These are phyloP conservation scores for Salvia miltiorrhiza DNA, from an alignment of 257 asterid genomes.

Conservation along the genomic window DNA sequence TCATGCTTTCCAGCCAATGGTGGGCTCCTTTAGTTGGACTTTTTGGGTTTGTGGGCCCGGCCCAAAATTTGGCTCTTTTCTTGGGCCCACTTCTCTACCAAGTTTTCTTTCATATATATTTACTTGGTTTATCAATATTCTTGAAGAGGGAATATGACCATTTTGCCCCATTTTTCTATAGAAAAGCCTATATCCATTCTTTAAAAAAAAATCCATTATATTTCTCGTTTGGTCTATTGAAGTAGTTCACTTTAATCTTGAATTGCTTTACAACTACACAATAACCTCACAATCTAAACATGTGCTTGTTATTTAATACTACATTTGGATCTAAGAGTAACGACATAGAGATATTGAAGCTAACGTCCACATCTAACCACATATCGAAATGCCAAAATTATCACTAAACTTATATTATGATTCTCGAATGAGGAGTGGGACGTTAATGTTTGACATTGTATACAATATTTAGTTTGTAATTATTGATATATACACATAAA, in stretches of 20 bases:
- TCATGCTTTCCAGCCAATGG: slow-evolving; percentile 33
- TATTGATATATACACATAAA: neutral
- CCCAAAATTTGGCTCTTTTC: slow-evolving; percentile 3
- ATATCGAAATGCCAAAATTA: neutral
- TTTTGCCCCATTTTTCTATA: neutral
- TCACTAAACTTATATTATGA: neutral
- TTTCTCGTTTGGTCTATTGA: no score
- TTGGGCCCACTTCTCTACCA: slow-evolving; percentile 20
- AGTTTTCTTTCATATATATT: neutral
- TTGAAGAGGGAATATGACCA: neutral
- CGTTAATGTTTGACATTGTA: neutral
- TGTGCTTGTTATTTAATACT: neutral
- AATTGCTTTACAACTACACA: no score
- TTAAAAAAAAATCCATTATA: no score
- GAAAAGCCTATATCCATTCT: no score
- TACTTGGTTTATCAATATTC: slow-evolving; percentile 6
- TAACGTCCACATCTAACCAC: neutral
- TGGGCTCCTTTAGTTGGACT: slow-evolving; percentile 20
- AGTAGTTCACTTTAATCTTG: no score
- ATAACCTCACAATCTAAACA: neutral
- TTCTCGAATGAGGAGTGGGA: no score
- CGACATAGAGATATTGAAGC: neutral
- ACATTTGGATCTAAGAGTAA: neutral
- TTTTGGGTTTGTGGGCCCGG: slow-evolving; percentile 22
- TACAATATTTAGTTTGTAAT: neutral